These are phyloP conservation scores for Dionaea muscipula DNA, from an alignment of 179 eudicot species.

Conservation along the genomic window DNA sequence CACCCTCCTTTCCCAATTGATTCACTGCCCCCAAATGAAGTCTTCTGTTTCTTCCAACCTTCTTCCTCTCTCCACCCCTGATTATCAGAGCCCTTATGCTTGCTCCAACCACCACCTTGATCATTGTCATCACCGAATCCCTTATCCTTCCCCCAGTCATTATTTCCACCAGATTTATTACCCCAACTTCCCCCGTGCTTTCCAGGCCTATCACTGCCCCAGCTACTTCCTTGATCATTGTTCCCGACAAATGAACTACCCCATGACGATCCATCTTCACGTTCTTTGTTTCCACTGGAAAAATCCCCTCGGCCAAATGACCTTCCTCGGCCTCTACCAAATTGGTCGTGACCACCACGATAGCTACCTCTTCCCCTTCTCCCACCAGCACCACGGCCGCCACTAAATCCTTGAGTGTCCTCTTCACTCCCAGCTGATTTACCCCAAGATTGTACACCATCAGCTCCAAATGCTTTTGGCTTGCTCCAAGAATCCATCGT, in stretches of 20 bases:
- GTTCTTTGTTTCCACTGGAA: slow-evolving; percentile 13
- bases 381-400: slow-evolving; percentile 35
- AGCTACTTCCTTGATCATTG: background rate
- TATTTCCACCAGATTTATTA: background rate
- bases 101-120: slow-evolving; percentile 12
- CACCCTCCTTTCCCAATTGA: background rate
- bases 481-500: slow-evolving; percentile 7
- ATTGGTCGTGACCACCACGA: slow-evolving; percentile 29
- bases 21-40: background rate
- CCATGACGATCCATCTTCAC: slow-evolving; percentile 8
- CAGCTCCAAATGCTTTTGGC: slow-evolving; percentile 1
- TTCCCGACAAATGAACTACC: too few relatives aligned
- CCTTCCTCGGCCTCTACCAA: slow-evolving; percentile 21
- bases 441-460: slow-evolving; percentile 9
- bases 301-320: slow-evolving; percentile 19
- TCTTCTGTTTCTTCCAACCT: slow-evolving; percentile 1
- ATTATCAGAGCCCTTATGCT: background rate
- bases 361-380: slow-evolving; percentile 33
- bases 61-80: background rate
- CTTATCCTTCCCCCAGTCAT: background rate
- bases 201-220: background rate
- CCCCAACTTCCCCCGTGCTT: background rate
- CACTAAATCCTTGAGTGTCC: slow-evolving; percentile 18
- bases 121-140: slow-evolving; percentile 2
- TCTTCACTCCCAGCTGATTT: slow-evolving; percentile 4